These are phyloP conservation scores for Phalaenopsis equestris DNA, from an alignment of 106 monocot species.

Conservation along the genomic window DNA sequence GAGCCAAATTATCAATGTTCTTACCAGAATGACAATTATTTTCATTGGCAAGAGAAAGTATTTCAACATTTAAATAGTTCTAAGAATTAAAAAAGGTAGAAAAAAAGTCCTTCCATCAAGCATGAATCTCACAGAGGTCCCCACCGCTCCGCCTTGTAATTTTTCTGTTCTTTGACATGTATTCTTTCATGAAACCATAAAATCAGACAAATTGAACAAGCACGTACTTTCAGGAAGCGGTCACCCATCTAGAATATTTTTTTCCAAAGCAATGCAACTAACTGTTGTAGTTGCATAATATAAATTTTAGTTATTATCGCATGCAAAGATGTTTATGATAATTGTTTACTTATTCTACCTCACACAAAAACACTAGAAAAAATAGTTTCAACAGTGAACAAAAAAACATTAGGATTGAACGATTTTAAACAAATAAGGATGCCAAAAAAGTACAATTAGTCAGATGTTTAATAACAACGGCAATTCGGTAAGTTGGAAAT, in stretches of 20 bases:
- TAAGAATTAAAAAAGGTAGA: not conserved
- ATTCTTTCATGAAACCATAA: not conserved
- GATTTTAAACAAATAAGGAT: not conserved
- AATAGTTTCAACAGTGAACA: not conserved
- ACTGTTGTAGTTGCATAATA: not conserved
- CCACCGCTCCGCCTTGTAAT: not conserved
- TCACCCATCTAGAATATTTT: not conserved
- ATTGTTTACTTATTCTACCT: not conserved
- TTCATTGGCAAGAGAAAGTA: not conserved
- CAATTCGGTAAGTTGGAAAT: not conserved
- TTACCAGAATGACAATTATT: not conserved
- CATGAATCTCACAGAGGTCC: not conserved
- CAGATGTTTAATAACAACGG: not conserved
- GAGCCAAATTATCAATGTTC: not conserved
- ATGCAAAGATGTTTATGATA: not conserved
- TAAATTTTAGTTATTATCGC: not conserved
- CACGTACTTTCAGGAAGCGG: not conserved
- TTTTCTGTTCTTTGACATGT: not conserved
- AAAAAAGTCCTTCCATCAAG: not conserved
- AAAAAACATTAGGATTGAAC: not conserved
- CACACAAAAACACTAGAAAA: not conserved
- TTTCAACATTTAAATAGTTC: not conserved
- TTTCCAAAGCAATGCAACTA: not conserved
- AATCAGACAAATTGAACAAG: not conserved
- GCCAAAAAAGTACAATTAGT: not conserved